Evolutionary conservation across 2,329 filamentous ascomycete species (phyloP).

Genomic region (Plectosphaerella cucumerina): DNA sequence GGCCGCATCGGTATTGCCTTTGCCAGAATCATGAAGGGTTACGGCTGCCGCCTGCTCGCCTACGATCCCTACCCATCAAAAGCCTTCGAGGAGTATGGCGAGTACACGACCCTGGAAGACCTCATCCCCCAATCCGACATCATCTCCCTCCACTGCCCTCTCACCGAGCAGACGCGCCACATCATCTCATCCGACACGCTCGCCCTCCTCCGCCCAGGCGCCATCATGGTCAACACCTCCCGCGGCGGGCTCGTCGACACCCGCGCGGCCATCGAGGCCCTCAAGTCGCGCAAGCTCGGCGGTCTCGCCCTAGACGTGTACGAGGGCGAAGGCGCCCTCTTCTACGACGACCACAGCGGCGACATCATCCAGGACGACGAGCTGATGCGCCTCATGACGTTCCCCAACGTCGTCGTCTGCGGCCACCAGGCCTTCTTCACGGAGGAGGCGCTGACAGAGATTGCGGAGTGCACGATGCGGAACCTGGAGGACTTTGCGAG

Average conservation of each 20-base stretch:
- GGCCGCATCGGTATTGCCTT: slow-evolving; percentile 62
- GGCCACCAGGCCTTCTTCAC: slow-evolving; percentile 70
- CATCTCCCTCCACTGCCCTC: slow-evolving; percentile 62
- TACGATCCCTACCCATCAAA: slow-evolving; percentile 52
- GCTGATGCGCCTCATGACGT: slow-evolving; percentile 62
- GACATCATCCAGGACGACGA: slow-evolving; percentile 64
- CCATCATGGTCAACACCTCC: slow-evolving; percentile 63
- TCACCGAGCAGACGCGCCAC: slow-evolving; percentile 53
- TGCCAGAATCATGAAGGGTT: slow-evolving; percentile 59
- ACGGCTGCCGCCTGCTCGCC: slow-evolving; percentile 59
- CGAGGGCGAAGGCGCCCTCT: slow-evolving; percentile 59
- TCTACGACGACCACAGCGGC: slow-evolving; percentile 61
- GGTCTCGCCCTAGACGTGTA: slow-evolving; percentile 66
- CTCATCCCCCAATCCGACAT: slow-evolving; percentile 55
- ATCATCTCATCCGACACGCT: slow-evolving; percentile 31
- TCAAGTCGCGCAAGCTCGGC: slow-evolving; percentile 57
- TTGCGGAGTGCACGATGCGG: slow-evolving; percentile 53
- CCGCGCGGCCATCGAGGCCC: slow-evolving; percentile 51
- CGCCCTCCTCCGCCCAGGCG: slow-evolving; percentile 17
- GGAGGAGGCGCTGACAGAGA: slow-evolving; percentile 59
- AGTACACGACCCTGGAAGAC: slow-evolving; percentile 48
- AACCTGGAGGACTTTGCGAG: slow-evolving; percentile 47
- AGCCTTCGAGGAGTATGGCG: slow-evolving; percentile 45
- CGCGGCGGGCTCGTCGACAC: slow-evolving; percentile 62
- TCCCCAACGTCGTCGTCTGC: slow-evolving; percentile 63